Conservation (phyloP, 1,284 basidiomycete species). For the Heterobasidion annosum region DNA sequence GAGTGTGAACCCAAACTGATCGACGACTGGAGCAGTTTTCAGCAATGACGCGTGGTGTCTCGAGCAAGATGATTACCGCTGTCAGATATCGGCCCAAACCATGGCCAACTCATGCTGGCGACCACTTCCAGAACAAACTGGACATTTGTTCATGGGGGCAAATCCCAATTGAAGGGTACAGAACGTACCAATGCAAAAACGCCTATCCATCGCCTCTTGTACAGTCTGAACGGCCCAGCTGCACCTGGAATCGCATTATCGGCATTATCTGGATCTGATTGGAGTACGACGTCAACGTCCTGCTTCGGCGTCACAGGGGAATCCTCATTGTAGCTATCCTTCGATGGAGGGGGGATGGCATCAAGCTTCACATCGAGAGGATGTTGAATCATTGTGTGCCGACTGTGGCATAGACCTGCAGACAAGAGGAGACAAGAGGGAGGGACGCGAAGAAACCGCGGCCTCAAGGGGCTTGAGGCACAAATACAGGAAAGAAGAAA, state of each 20-base stretch:
- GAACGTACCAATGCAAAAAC: conserved; percentile 47
- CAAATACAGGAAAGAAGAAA: too few relatives aligned
- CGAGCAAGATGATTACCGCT: conserved; percentile 30
- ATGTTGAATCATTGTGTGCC: neutral
- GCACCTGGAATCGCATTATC: neutral
- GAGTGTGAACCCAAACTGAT: conserved; percentile 53
- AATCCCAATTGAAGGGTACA: neutral
- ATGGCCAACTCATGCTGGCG: conserved; percentile 55
- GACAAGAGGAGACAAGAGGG: neutral
- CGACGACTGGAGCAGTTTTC: conserved; percentile 31
- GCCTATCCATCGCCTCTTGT: conserved; percentile 59
- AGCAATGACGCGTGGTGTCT: neutral
- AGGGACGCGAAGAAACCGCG: neutral
- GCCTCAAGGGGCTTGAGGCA: too few relatives aligned
- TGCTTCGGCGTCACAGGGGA: neutral
- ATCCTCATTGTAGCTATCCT: neutral
- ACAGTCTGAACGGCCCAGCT: conserved; percentile 40
- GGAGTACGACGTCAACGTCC: neutral
- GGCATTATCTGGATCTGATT: neutral
- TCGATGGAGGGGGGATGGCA: neutral
- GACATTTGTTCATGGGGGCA: too few relatives aligned
- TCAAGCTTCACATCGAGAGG: neutral
- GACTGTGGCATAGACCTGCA: neutral
- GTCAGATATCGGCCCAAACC: conserved; percentile 73
- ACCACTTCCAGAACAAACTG: conserved; percentile 56